These are phyloP conservation scores for Phytophthora syringae DNA, from an alignment of 352 stramenopile genomes.

Conservation along the genomic window DNA sequence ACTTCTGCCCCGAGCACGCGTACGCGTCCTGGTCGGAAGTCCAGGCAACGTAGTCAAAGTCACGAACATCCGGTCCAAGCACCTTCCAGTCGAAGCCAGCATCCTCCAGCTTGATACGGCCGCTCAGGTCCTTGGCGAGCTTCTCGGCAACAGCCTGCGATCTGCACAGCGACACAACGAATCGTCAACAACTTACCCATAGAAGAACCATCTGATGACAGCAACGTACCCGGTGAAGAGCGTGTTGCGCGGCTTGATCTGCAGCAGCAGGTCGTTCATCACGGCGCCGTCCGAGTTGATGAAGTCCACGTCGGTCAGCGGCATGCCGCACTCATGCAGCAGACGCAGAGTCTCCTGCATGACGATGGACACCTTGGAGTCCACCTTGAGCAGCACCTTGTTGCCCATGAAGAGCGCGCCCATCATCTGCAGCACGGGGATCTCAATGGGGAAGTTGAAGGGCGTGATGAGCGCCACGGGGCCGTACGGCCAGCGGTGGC, in stretches of 20 bases:
- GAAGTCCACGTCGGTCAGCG: slow-evolving; percentile 95
- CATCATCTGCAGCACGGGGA: slow-evolving; percentile 99
- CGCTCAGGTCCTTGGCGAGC: slow-evolving; percentile 91
- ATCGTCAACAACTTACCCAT: neutral
- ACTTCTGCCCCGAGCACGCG: slow-evolving; percentile 98
- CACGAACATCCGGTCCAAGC: slow-evolving; percentile 94
- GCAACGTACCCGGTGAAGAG: slow-evolving; percentile 95
- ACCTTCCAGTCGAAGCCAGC: slow-evolving; percentile 99
- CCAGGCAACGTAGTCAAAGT: slow-evolving; percentile 99
- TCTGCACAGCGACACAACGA: slow-evolving; percentile 28
- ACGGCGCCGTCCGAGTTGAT: slow-evolving; percentile 95
- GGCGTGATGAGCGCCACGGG: slow-evolving; percentile 96
- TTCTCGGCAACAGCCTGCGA: slow-evolving; percentile 94
- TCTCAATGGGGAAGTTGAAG: slow-evolving; percentile 99
- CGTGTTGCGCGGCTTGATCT: slow-evolving; percentile 95
- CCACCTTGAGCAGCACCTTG: slow-evolving; percentile 96
- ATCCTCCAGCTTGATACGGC: slow-evolving; percentile 96
- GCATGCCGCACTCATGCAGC: slow-evolving; percentile 97
- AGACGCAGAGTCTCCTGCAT: slow-evolving; percentile 98
- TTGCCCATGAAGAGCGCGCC: slow-evolving; percentile 99
- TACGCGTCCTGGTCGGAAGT: slow-evolving; percentile 98
- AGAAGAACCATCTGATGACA: neutral
- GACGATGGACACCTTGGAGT: slow-evolving; percentile 96
- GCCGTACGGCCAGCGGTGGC: slow-evolving; percentile 97
- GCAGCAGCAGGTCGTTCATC: slow-evolving; percentile 95